These are phyloP conservation scores for Magnusiomyces suaveolens DNA, from an alignment of 1,139 yeast species.

Conservation along the genomic window DNA sequence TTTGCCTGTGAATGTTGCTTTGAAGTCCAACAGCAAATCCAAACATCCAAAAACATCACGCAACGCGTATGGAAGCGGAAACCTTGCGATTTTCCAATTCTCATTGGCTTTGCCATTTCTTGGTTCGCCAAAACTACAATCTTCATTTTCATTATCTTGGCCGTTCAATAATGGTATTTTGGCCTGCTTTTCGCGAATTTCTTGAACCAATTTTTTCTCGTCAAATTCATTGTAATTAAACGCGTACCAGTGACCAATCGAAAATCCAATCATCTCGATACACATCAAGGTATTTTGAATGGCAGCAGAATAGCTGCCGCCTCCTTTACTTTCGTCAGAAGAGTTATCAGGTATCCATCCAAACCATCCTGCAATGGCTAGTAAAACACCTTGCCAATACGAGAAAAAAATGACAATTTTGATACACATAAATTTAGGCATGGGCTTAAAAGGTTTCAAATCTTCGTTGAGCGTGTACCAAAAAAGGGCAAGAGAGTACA, in stretches of 20 bases:
- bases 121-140: neutral
- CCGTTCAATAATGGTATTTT: neutral
- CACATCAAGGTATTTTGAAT: slow-evolving; percentile 77
- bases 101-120: neutral
- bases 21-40: slow-evolving; percentile 72
- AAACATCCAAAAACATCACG: slow-evolving; percentile 67
- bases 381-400: slow-evolving; percentile 84
- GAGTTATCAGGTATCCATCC: slow-evolving; percentile 39
- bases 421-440: slow-evolving; percentile 88
- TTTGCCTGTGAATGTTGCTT: slow-evolving; percentile 62
- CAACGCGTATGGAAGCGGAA: slow-evolving; percentile 51
- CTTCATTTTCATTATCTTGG: neutral
- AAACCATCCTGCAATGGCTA: slow-evolving; percentile 51
- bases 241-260: slow-evolving; percentile 79
- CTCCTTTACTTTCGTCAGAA: neutral
- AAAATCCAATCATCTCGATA: slow-evolving; percentile 75
- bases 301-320: slow-evolving; percentile 32
- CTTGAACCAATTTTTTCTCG: slow-evolving; percentile 47
- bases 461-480: slow-evolving; percentile 83
- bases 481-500: slow-evolving; percentile 78
- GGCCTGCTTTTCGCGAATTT: slow-evolving; percentile 19
- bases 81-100: slow-evolving; percentile 38
- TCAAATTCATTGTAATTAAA: slow-evolving; percentile 72
- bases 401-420: slow-evolving; percentile 90
- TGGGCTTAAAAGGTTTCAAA: slow-evolving; percentile 70